Base-by-base conservation (phyloP, 768 basidiomycete genomes). In the Daedaleopsis sinensis region DNA sequence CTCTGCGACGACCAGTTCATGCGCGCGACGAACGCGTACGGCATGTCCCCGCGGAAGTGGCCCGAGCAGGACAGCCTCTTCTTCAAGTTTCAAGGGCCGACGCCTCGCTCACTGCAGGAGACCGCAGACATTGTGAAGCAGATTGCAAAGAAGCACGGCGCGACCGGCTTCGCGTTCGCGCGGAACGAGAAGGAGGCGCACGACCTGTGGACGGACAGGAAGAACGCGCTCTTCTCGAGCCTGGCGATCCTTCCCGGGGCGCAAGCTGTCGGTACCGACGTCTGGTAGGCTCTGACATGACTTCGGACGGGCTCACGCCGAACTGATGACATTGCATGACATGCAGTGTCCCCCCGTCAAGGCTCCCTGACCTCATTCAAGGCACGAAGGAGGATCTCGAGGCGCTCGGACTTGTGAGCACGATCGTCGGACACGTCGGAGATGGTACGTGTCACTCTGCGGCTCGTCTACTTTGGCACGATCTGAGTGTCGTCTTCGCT, bases 51-150 rank as follows among this genome's bases (percentile, higher is more conserved):
- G 39, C 80, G 78, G 43, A 80, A 80, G 62, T 93, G 86, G 74
- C 82, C 83, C 1, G 84, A 82, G 54, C 77, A 76, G 24, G 91
- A 93, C 70, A 85, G 83, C 23, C 79, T 96, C 12, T 93, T 93
- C 77, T 90, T 96, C 82, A 93, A 94, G 72, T 86, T 96, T 72
- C 91, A 93, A 67, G 60, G 59, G 9, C 81, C 87, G 9, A 82
- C 86, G 1, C 75, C 78, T 0, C 75, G 80, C 2, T 81, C 86
- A 3, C 74, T 93, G n/a, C 70, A 77, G 1, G 89, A 90, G 65
- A 85, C 87, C 0, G 84, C 87, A 0, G 74, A 77, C 7, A 78
- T 88, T 18, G 85, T 88, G 24, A 77, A 84, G 64, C 74, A 74
- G 50, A 78, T 93, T 32, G 80, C 84, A 6, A 78, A 80, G 70